phyloP scores from a whole-genome alignment of 164 flowering plant species.

The Nelumbo lutea region DNA sequence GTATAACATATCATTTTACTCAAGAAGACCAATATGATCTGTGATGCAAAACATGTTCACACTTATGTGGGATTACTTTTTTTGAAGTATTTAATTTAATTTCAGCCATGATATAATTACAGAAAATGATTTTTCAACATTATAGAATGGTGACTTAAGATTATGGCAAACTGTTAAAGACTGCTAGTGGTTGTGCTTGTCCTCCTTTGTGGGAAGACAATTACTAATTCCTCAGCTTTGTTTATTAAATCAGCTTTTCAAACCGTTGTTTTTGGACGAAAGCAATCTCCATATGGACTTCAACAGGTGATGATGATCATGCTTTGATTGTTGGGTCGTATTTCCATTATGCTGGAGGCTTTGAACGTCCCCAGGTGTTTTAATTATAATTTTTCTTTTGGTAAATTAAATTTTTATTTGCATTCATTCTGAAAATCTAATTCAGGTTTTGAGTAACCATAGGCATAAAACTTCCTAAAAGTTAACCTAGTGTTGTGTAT shows the following conservation, averaged over 20 bases:
- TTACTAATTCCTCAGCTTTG: constrained; percentile 7
- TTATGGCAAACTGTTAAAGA: neutral
- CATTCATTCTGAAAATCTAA: neutral
- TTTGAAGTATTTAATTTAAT: neutral
- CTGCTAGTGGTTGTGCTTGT: neutral
- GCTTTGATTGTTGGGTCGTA: constrained; percentile 82
- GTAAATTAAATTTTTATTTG: neutral
- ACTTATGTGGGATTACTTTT: neutral
- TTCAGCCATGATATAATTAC: neutral
- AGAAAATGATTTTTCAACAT: neutral
- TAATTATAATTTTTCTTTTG: neutral
- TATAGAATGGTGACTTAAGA: neutral
- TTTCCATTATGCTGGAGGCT: constrained; percentile 94
- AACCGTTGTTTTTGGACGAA: constrained; percentile 96
- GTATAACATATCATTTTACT: neutral
- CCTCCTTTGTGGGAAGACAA: neutral
- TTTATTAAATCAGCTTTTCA: constrained; percentile 58
- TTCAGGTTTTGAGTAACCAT: neutral
- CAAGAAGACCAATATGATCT: neutral
- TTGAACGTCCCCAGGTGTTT: constrained; percentile 88
- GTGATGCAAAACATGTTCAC: neutral
- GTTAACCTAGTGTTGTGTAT: too few relatives aligned
- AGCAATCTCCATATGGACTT: constrained; percentile 97
- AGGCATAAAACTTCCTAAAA: too few relatives aligned
- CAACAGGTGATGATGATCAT: constrained; percentile 91